Evolutionary conservation across 2,329 filamentous ascomycete genomes (phyloP).

Genomic region (Seiridium unicorne): DNA sequence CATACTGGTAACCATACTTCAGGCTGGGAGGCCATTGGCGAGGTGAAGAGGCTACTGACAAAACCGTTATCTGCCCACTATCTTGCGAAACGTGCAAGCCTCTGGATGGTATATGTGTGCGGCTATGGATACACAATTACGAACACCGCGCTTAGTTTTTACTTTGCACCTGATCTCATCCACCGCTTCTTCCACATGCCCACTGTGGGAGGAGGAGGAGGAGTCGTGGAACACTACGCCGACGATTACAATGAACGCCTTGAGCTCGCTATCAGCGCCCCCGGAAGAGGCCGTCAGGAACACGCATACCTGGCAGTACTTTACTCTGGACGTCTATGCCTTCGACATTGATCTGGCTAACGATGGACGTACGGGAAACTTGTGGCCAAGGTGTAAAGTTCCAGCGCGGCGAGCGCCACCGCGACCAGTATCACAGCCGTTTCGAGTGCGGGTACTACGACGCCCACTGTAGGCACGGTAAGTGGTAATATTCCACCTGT

Average conservation of each 20-base stretch:
- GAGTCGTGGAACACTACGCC: constrained; percentile 59
- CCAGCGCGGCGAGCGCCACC: not conserved
- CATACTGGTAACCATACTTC: too few species aligned
- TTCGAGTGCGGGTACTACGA: not conserved
- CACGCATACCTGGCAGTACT: constrained; percentile 64
- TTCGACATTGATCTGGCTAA: constrained; percentile 64
- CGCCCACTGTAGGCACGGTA: not conserved
- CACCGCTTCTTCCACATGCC: constrained; percentile 67
- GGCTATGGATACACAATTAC: constrained; percentile 62
- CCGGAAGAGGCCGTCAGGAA: constrained; percentile 50
- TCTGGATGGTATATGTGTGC: constrained; percentile 55
- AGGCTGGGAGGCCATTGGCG: constrained; percentile 63
- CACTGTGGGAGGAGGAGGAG: constrained; percentile 56
- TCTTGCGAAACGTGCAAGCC: constrained; percentile 58
- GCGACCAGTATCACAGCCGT: not conserved
- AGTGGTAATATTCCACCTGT: not conserved
- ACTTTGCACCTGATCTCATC: constrained; percentile 65
- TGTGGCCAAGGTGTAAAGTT: not conserved
- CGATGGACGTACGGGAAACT: constrained; percentile 55
- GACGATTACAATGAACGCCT: constrained; percentile 56
- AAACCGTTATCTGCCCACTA: constrained; percentile 68
- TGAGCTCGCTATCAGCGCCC: constrained; percentile 46
- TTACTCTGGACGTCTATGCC: constrained; percentile 67
- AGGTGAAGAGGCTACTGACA: constrained; percentile 59
- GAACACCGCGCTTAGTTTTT: constrained; percentile 53